Conservation (phyloP, 208 protist species). For the Leishmania martiniquensis region DNA sequence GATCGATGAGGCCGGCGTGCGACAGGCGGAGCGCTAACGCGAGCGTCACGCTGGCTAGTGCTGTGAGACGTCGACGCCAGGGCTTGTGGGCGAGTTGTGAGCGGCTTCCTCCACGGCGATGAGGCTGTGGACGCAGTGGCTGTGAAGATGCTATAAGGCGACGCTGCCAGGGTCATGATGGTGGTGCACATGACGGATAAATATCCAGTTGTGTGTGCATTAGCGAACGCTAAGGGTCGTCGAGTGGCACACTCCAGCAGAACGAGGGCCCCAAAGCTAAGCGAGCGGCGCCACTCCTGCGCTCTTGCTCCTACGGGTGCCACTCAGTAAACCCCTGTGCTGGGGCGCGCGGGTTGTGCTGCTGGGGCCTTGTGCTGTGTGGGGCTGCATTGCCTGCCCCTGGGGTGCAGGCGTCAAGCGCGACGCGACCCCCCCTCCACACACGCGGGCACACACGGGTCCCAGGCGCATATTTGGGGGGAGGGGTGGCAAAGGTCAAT, state of each 20-base stretch:
- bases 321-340: constrained; percentile 32
- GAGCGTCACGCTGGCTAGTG: constrained; percentile 17
- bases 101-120: constrained; percentile 6
- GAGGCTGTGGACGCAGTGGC: constrained; percentile 4
- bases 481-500: constrained; percentile 40
- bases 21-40: not conserved
- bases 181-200: not conserved
- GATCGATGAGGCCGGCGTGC: not conserved
- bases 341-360: constrained; percentile 51
- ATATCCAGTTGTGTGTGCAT: not conserved
- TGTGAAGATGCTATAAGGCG: constrained; percentile 14
- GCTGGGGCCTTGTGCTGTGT: constrained; percentile 66
- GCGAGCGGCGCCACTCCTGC: not conserved
- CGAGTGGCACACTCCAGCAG: not conserved
- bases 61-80: constrained; percentile 22
- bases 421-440: no score
- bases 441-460: no score
- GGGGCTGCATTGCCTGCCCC: constrained; percentile 48
- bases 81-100: constrained; percentile 1
- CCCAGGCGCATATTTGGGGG: no score
- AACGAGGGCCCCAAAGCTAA: not conserved
- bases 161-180: not conserved
- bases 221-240: not conserved
- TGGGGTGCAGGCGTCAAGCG: no score
- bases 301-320: constrained; percentile 42